Conservation (phyloP, 2,329 filamentous ascomycete genomes). For the Monilinia aucupariae region DNA sequence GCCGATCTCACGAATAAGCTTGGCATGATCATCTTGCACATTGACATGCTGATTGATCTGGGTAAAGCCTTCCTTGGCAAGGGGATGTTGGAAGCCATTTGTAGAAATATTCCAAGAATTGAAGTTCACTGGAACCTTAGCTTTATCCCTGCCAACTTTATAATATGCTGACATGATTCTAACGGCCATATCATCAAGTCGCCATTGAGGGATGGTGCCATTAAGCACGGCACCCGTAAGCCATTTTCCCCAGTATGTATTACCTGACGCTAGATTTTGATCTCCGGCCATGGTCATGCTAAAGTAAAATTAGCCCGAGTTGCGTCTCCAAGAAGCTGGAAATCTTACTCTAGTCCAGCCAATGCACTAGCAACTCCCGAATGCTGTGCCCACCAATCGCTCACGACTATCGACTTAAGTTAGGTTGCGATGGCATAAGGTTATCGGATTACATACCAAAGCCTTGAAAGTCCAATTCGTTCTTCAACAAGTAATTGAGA, state of each 20-base stretch:
- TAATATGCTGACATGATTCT: slow-evolving; percentile 69
- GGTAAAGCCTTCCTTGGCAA: slow-evolving; percentile 56
- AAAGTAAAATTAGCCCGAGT: neutral
- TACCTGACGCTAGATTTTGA: slow-evolving; percentile 64
- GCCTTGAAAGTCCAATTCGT: slow-evolving; percentile 74
- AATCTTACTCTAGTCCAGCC: slow-evolving; percentile 56
- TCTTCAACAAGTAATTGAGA: slow-evolving; percentile 71
- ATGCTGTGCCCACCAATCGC: slow-evolving; percentile 76
- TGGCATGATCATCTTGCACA: slow-evolving; percentile 68
- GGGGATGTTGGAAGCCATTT: slow-evolving; percentile 61
- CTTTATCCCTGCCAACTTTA: slow-evolving; percentile 47
- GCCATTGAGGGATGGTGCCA: slow-evolving; percentile 80
- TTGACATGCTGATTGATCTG: slow-evolving; percentile 78
- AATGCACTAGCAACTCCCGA: slow-evolving; percentile 60
- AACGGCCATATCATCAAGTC: slow-evolving; percentile 86
- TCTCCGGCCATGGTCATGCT: slow-evolving; percentile 85
- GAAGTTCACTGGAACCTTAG: slow-evolving; percentile 61
- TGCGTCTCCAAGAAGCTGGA: no score
- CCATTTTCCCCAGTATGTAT: slow-evolving; percentile 67
- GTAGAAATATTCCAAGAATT: slow-evolving; percentile 79
- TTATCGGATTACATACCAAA: slow-evolving; percentile 41
- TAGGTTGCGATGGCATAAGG: slow-evolving; percentile 7
- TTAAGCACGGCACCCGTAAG: slow-evolving; percentile 83
- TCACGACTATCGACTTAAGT: slow-evolving; percentile 47
- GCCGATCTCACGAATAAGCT: slow-evolving; percentile 70